Evolutionary conservation across 495 filamentous ascomycete genomes (phyloP).

Genomic region (Letharia columbiana): DNA sequence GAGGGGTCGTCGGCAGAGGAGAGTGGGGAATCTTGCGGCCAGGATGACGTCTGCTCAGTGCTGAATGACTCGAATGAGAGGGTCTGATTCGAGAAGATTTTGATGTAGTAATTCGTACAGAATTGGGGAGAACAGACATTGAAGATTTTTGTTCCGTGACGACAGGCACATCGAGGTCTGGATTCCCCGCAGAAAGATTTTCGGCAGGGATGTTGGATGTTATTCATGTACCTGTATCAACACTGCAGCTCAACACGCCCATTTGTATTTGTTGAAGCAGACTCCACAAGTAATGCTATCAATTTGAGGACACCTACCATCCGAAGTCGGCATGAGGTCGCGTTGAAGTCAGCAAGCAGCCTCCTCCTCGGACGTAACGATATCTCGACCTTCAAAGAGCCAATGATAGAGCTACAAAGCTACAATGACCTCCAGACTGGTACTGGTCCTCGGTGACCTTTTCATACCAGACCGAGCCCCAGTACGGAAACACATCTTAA

Average conservation of each 20-base stretch:
- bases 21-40: constrained; percentile 22
- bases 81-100: background rate
- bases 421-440: constrained; percentile 67
- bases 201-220: background rate
- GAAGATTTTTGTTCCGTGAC: background rate
- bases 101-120: background rate
- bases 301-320: background rate
- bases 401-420: constrained; percentile 1
- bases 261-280: background rate
- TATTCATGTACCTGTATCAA: background rate
- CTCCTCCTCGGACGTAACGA: constrained; percentile 7
- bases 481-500: constrained; percentile 33
- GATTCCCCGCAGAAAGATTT: background rate
- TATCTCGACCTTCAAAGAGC: constrained; percentile 1
- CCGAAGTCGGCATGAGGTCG: background rate
- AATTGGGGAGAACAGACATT: background rate
- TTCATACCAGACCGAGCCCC: constrained; percentile 94
- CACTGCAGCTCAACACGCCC: background rate
- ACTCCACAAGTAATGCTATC: background rate
- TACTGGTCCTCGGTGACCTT: constrained; percentile 91
- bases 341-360: constrained; percentile 2
- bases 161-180: background rate
- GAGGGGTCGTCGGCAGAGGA: constrained; percentile 29
- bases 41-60: constrained; percentile 26
- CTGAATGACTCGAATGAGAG: background rate